phyloP scores from a whole-genome alignment of 106 monocot species.

The Acanthochlamys bracteata region DNA sequence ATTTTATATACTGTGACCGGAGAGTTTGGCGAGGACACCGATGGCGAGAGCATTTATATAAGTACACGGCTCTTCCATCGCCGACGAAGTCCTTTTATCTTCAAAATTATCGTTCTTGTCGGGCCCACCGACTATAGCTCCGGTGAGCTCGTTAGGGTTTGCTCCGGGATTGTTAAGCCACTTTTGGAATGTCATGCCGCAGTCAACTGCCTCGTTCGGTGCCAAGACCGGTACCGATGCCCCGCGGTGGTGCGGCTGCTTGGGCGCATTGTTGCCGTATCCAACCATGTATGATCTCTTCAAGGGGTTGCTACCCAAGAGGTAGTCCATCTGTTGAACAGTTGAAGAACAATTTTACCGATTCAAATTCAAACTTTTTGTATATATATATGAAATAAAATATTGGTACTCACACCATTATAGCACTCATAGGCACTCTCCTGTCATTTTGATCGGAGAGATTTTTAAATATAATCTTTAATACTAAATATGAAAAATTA shows the following conservation, averaged over 20 bases:
- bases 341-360: not conserved
- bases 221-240: constrained; percentile 60
- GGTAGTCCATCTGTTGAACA: constrained; percentile 71
- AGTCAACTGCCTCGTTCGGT: constrained; percentile 18
- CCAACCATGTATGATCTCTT: constrained; percentile 78
- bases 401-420: no score
- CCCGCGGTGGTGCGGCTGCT: constrained; percentile 74
- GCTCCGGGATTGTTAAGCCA: constrained; percentile 50
- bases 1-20: constrained; percentile 19
- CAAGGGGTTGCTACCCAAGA: constrained; percentile 70
- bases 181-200: constrained; percentile 58
- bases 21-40: constrained; percentile 76
- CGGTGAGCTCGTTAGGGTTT: constrained; percentile 75
- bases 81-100: constrained; percentile 47
- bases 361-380: no score
- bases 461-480: no score
- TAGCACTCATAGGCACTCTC: no score
- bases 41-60: constrained; percentile 88
- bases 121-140: constrained; percentile 88
- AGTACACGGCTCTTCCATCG: constrained; percentile 63
- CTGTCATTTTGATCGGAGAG: no score
- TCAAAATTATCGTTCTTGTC: constrained; percentile 61
- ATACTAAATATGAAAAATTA: no score
- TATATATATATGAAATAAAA: no score
- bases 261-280: constrained; percentile 59